Evolutionary conservation across 2,329 filamentous ascomycete genomes (phyloP).

Genomic region (Botryotinia globosa): DNA sequence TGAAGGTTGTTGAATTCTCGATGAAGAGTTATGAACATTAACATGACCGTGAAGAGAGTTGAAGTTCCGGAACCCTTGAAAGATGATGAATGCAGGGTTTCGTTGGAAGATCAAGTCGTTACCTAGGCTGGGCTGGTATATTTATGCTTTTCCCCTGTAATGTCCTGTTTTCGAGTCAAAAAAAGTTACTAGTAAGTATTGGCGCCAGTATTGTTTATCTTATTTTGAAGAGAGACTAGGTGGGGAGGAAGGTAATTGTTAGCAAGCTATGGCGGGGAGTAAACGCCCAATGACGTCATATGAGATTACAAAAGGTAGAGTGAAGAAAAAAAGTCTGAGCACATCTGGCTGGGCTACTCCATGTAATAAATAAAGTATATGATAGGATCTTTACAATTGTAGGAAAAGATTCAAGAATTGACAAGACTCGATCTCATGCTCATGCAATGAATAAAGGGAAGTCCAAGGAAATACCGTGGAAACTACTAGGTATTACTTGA

Average conservation of each 20-base stretch:
- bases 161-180: neutral
- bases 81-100: neutral
- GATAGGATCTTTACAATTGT: neutral
- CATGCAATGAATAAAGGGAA: neutral
- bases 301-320: neutral
- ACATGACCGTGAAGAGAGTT: slow-evolving; percentile 7
- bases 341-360: neutral
- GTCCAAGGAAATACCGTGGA: neutral
- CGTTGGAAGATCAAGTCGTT: neutral
- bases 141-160: neutral
- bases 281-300: neutral
- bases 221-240: neutral
- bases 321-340: neutral
- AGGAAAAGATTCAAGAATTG: neutral
- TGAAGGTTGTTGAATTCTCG: neutral
- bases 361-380: too few relatives aligned
- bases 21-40: neutral
- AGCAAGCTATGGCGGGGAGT: neutral
- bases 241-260: too few relatives aligned
- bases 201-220: neutral
- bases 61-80: neutral
- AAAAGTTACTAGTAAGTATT: neutral
- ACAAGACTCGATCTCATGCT: neutral
- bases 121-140: too few relatives aligned
- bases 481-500: neutral